Base-by-base conservation (phyloP, 495 filamentous ascomycete genomes). In the Daldinia bambusicola region DNA sequence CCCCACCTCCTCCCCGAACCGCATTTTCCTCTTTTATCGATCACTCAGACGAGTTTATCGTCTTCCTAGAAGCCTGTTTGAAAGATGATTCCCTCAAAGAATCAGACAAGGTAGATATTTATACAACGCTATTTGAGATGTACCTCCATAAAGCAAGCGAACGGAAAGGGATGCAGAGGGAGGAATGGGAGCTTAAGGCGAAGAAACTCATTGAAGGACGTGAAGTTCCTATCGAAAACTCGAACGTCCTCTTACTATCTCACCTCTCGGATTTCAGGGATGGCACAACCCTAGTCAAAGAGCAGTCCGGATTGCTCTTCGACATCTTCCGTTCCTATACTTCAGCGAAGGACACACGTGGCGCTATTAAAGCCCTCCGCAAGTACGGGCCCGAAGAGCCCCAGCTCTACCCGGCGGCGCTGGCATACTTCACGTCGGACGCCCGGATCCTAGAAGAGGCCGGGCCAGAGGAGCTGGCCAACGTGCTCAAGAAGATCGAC, bases 271-370 rank as follows among this genome's bases (percentile, higher is more conserved):
- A 92, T 76, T 99, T 97, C 84, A 84, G 86, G 31, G 94, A 94
- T 76, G 95, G 95, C 26, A 97, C 93, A 3, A 94, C 91, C 9
- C 87, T 98, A 0, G 94, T 99, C 58, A 91, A 94, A 55, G 95
- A 99, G 76, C 91, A 97, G 76, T 92, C 97, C 76, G 95, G 95
- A 22, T 84, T 98, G 7, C 88, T 90, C 13, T 94, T 95, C 50
- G 96, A 99, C 77, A 98, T 99, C 63, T 98, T 99, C 82, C 90
- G 95, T 22, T 97, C 95, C 0, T 98, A 97, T 77, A 98, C 95
- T 5, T 90, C 93, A 0, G 94, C 94, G 20, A 93, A 94, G 32
- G 95, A 99, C 74, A 98, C 95, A 0, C 84, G 86, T 8, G 95
- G 95, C 40, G 94, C 95, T 7, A 92, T 98, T 72, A 89, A 89